These are phyloP conservation scores for Beta corolliflora DNA, from an alignment of 179 eudicot species.

Conservation along the genomic window DNA sequence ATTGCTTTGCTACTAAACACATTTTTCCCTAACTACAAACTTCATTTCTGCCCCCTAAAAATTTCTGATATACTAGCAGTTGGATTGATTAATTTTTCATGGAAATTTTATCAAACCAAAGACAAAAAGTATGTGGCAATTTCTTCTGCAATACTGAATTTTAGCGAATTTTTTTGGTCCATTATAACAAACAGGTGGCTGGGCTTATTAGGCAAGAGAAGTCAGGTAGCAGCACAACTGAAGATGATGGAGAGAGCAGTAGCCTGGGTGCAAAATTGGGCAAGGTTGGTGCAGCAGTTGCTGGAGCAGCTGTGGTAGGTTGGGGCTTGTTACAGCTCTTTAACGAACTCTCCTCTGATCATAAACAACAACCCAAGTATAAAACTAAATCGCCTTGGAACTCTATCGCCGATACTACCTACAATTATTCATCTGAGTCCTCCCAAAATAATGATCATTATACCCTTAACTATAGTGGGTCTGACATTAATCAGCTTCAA, in stretches of 20 bases:
- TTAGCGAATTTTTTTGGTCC: neutral
- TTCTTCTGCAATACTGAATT: no score
- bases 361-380: neutral
- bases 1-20: no score
- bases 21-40: no score
- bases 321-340: neutral
- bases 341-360: neutral
- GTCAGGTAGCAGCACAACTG: neutral
- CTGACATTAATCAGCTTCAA: constrained; percentile 14
- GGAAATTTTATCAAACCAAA: neutral
- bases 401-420: no score
- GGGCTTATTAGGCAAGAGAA: constrained; percentile 11
- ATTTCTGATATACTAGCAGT: no score
- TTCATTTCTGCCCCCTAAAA: no score
- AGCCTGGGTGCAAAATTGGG: neutral
- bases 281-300: neutral
- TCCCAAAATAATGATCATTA: neutral
- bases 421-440: no score
- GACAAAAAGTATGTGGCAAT: neutral
- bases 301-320: neutral
- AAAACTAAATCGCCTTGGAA: no score
- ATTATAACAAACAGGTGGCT: neutral
- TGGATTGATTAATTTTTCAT: no score
- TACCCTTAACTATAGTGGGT: constrained; percentile 21
- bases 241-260: neutral